phyloP scores from a whole-genome alignment of 139 green algal genomes.

The Tetratostichococcus sp. region DNA sequence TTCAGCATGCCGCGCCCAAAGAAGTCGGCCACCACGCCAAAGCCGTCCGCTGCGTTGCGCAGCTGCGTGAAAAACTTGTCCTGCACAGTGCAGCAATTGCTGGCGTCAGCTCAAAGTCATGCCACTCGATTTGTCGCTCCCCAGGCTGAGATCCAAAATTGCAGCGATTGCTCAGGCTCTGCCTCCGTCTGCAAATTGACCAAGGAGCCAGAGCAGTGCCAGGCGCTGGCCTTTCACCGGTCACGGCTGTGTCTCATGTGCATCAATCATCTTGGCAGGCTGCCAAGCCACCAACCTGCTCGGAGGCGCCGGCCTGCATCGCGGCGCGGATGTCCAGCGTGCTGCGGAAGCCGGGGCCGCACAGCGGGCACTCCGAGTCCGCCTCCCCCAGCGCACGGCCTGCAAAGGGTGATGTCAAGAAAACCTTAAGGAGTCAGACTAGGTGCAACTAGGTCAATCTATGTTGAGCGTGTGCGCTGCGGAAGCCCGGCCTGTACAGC shows the following conservation, averaged over 20 bases:
- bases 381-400: conserved; percentile 78
- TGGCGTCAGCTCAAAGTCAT: neutral
- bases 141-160: neutral
- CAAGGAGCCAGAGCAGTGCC: too few species aligned
- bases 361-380: conserved; percentile 85
- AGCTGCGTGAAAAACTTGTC: conserved; percentile 94
- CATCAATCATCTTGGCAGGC: too few species aligned
- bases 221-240: too few species aligned
- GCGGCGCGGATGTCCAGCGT: conserved; percentile 61
- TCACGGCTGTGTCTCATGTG: too few species aligned
- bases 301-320: conserved; percentile 41
- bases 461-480: too few species aligned
- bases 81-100: conserved; percentile 30
- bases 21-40: conserved; percentile 82
- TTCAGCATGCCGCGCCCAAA: conserved; percentile 86
- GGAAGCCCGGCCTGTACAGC: too few species aligned
- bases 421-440: too few species aligned
- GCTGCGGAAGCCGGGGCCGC: conserved; percentile 69
- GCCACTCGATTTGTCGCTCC: neutral
- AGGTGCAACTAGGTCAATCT: too few species aligned
- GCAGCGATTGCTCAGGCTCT: too few species aligned
- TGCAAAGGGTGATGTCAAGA: neutral
- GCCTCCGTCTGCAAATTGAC: too few species aligned
- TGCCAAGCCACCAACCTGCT: too few species aligned
- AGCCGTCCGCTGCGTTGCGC: conserved; percentile 71